These are phyloP conservation scores for Colletotrichum sp. DNA, from an alignment of 2,329 filamentous ascomycete genomes.

Conservation along the genomic window DNA sequence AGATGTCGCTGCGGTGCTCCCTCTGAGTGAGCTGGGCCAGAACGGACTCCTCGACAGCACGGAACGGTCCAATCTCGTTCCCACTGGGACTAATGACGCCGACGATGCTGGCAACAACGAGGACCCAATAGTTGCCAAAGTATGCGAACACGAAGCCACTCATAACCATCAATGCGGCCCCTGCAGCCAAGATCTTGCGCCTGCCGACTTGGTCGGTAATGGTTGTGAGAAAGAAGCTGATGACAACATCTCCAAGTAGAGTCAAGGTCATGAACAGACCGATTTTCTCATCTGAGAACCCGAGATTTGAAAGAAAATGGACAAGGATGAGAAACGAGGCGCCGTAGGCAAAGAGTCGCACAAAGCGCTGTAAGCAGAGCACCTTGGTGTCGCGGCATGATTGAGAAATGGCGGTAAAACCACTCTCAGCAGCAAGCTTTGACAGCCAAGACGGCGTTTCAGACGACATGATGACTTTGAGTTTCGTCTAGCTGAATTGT, in stretches of 20 bases:
- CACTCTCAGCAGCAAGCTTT: constrained; percentile 40
- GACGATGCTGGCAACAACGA: constrained; percentile 60
- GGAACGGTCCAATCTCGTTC: constrained; percentile 68
- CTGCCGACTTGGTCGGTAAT: constrained; percentile 63
- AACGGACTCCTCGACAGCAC: constrained; percentile 65
- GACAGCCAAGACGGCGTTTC: neutral
- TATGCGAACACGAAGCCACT: constrained; percentile 61
- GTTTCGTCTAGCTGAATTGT: neutral
- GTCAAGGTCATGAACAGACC: constrained; percentile 72
- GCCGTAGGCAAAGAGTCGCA: constrained; percentile 68
- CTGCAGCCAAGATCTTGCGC: constrained; percentile 54
- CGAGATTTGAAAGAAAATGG: constrained; percentile 55
- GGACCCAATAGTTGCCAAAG: constrained; percentile 58
- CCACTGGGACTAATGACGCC: constrained; percentile 67
- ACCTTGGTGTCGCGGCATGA: constrained; percentile 57
- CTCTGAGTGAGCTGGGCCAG: constrained; percentile 58
- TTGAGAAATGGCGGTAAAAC: constrained; percentile 44
- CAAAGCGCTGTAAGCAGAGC: constrained; percentile 61
- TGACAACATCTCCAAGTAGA: constrained; percentile 60
- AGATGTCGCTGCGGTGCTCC: constrained; percentile 56
- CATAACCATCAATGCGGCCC: constrained; percentile 57
- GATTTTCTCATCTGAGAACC: constrained; percentile 53
- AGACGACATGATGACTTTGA: neutral
- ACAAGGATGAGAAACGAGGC: constrained; percentile 61
- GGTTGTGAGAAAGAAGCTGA: constrained; percentile 63